Base-by-base conservation (phyloP, 148 eudicot species). In the Rhododendron griersonianum region DNA sequence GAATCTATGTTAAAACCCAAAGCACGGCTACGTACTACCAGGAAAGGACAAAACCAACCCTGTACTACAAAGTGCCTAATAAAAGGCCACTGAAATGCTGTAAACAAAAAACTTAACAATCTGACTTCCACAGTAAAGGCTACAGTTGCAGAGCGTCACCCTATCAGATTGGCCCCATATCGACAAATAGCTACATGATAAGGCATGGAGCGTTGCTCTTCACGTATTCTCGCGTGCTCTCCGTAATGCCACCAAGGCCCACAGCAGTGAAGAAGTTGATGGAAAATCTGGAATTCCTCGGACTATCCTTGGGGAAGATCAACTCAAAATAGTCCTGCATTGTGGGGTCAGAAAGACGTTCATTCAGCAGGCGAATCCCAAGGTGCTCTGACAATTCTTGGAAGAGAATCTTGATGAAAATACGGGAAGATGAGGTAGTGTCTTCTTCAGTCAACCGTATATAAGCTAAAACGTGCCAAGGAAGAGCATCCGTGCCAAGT, bases 381-480 rank as follows among this genome's bases (percentile, higher is more conserved):
- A 95, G 91, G 83, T 95, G 97, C 85, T 95, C 98, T 1, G 98
- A 94, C 83, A 95, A 73, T 84, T 95, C 96, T 94, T 96, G 99
- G 89, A 96, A 96, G 79, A 96, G 99, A 87, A 96, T 95, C 91
- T 96, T 96, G 67, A 96, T 93, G 87, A 96, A 96, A 82, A 96
- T 95, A 90, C 98, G 95, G 61, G 98, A 96, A 37, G 99, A 95
- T 5, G 98, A 96, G 11, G 98, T 95, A 2, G 98, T 95, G 81
- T 95, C 99, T 86, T 96, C 99, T 86, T 96, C 99, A 0, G 97
- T 95, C 57, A 96, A 88, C 35, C 98, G 91, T 81, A 96, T 93
- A 63, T 96, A 95, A 37, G 96, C 93, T 48, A 96, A 85, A 10
- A 91, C 93, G 61, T 95, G 95, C 98, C 99, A 96, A 30, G 99